Base-by-base conservation (phyloP, 148 eudicot species). In the Spergularia marina region DNA sequence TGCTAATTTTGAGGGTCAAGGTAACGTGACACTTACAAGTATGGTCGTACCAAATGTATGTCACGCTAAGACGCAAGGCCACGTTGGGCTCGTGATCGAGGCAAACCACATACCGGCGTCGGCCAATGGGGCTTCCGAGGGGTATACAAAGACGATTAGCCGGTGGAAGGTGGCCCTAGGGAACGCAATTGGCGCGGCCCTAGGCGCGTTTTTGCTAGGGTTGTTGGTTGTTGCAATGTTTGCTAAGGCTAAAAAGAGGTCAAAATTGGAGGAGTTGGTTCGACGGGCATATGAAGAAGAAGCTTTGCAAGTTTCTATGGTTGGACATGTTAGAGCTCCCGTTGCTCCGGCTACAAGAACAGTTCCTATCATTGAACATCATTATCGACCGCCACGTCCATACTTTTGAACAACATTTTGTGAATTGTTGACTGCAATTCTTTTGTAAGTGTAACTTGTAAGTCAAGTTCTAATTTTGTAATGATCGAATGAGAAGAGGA, bases 281-380 rank as follows among this genome's bases (percentile, higher is more conserved):
- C 86, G 98, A 72, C 84, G 87, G 81, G 97, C 98, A 49, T 95
- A 92, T 74, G 90, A 92, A 63, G 98, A 95, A 60, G 98, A 95
- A 68, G 98, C 97, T 41, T 77, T 95, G 68, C 87, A 88, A 79
- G 98, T 95, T 25, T 88, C 89, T 5, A 95, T 92, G 97, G 97
- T 95, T 36, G 97, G 96, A 15, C 97, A 95, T 74, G 92, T 95
- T 21, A 89, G 96, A 66, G 91, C 96, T 65, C 88, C 80, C 0
- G 82, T 79, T 23, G 93, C 97, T 7, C 56, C 89, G 36, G 78
- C 71, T 10, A 90, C 88, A 34, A 74, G 97, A 79, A 90, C 97
- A 12, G 75, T 71, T 4, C 98, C 93, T 10, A 82, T 74, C 25
- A 89, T 89, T 73, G 88, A 91, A 73, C 86, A 87, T 73, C 82